Base-by-base conservation (phyloP, 768 basidiomycete genomes). In the Agaricus sinodeliciosus region DNA sequence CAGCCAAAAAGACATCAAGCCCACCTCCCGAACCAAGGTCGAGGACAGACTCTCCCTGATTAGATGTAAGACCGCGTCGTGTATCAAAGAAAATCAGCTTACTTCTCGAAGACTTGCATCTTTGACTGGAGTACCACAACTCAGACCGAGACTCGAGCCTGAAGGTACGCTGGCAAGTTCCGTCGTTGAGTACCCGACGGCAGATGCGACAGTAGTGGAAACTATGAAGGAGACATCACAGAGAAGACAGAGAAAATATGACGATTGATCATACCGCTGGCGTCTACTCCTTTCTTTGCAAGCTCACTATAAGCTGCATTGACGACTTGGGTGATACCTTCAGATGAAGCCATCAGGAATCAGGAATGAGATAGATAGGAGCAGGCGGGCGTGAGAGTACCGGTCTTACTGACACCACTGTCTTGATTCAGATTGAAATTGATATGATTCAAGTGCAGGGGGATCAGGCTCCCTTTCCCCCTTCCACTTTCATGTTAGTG, bases 1-100 rank as follows among this genome's bases (percentile, higher is more conserved):
- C 79, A 0, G 80, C 76, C 9, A 81, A 68, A 46, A 84, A 72
- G 27, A 82, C 68, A 55, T 83, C 79, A 9, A 79, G 67, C 0
- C 82, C 82, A 1, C 73, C 78, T 0, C 82, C 80, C 2, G 73
- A 79, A 7, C 81, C 82, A 6, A 84, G 68, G 60, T 84, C 78
- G 1, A 84, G 60, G 3, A 82, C 73, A 0, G 61, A 67, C 63
- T 84, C 81, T 42, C 81, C 81, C 80, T 81, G 55, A 15, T 12
- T 16, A 27, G n/a, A n/a, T 27, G n/a, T 22, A 19, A 19, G 27
- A 43, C 13, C 11, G 35, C 8, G 28, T 16, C 13, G 45, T 8
- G 15, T 11, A 13, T 13, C 37, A 39, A 7, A 9, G 9, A 43
- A 31, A 15, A 9, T 4, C n/a, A 5, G 43, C 62, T 0, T 48